Evolutionary conservation across 257 asterid genomes (phyloP), one percentile per base, ranked within the genome.

Genomic region (Plantago major): DNA sequence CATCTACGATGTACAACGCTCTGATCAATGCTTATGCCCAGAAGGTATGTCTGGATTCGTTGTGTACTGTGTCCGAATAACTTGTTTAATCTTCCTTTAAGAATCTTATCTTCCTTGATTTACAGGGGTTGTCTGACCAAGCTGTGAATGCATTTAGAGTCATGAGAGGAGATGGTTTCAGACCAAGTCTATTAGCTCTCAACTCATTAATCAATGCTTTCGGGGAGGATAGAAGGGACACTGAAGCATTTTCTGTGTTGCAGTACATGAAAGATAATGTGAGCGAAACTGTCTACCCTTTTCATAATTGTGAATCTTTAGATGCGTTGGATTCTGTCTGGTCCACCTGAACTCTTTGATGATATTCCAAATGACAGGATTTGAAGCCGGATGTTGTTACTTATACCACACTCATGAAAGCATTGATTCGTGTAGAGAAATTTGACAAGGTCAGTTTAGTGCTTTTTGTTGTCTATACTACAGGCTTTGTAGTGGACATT

Each of bases 1-100:
- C 98, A 13, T 72, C 93, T 48, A 78, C 98, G 18, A 92, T 88
- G 95, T 92, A 92, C 69, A 92, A 92, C 71, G 98, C 98, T 26
- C 77, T 92, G 72, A 92, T 92, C 70, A 92, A 92, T 78, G 95
- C 97, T 61, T 92, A 92, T 74, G 98, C 98, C 18, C 98, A 82
- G 65, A 78, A 76, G 95, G 98, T 91, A 86, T 38, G n/a, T 5
- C 37, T 30, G 37, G 37, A 30, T 30, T 30, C 37, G 37, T 30
- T 30, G 4, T 30, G 3, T 30, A 30, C 5, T 30, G 37, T 30
- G 37, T 30, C 5, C 5, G 3, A 30, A 5, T 30, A 30, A 30
- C 37, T 30, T 30, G 37, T 30, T 30, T 30, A 30, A 30, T 30
- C 37, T 30, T 3, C 3, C 37, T 51, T 37, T 45, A 17, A 60